Evolutionary conservation across 2,329 filamentous ascomycete species (phyloP).

Genomic region (Pseudogymnoascus sp.): DNA sequence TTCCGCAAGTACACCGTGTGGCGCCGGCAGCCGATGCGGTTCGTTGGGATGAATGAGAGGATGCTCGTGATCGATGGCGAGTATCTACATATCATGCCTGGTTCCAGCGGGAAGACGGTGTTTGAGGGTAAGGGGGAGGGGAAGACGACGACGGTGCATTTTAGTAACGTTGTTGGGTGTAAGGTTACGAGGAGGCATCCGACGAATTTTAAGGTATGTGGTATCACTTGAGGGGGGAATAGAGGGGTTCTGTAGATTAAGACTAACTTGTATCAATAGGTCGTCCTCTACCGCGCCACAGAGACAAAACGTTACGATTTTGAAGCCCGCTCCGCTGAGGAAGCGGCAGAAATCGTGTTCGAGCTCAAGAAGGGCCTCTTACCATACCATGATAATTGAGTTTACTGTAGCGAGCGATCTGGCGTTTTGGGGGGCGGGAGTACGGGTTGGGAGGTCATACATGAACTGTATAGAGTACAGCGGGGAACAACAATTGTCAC

Average conservation of each 20-base stretch:
- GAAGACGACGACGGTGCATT: conserved; percentile 75
- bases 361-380: conserved; percentile 71
- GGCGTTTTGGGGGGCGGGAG: neutral
- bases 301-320: conserved; percentile 81
- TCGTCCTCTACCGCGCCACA: conserved; percentile 64
- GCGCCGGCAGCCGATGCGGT: conserved; percentile 74
- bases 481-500: neutral
- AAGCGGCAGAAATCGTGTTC: conserved; percentile 69
- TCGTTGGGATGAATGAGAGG: conserved; percentile 67
- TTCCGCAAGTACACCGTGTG: conserved; percentile 74
- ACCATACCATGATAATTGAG: conserved; percentile 38
- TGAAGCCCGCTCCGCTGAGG: conserved; percentile 62
- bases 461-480: neutral
- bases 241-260: neutral
- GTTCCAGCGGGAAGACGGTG: conserved; percentile 55
- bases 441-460: neutral
- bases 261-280: conserved; percentile 30
- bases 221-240: neutral
- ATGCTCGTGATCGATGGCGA: conserved; percentile 75
- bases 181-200: conserved; percentile 75
- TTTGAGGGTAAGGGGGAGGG: conserved; percentile 46
- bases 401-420: conserved; percentile 5
- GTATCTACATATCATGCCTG: conserved; percentile 77
- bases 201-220: conserved; percentile 64
- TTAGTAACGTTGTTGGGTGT: conserved; percentile 72